These are phyloP conservation scores for Monosporascus sp. DNA, from an alignment of 2,329 filamentous ascomycete genomes.

Conservation along the genomic window DNA sequence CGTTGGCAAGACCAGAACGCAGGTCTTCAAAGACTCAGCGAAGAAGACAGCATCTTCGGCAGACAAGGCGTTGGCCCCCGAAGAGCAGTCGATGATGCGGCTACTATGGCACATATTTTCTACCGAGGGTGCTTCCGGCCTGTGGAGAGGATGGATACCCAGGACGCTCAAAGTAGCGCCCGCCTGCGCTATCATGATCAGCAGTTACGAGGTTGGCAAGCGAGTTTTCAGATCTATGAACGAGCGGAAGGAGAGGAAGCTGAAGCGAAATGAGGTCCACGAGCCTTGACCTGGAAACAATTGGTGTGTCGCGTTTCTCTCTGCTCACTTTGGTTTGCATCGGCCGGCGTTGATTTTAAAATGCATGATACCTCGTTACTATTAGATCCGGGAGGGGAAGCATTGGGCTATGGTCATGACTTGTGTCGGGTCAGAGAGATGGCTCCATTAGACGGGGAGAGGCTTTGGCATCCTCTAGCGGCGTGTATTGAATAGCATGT, in stretches of 20 bases:
- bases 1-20: conserved; percentile 92
- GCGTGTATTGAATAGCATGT: too few relatives aligned
- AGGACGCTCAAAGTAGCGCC: conserved; percentile 91
- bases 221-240: conserved; percentile 76
- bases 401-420: neutral
- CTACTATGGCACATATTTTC: conserved; percentile 89
- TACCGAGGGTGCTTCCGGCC: conserved; percentile 71
- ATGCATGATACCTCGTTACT: neutral
- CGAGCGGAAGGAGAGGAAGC: conserved; percentile 33
- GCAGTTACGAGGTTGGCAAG: conserved; percentile 94
- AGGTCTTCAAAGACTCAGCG: conserved; percentile 64
- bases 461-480: too few relatives aligned
- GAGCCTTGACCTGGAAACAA: conserved; percentile 9
- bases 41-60: conserved; percentile 22
- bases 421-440: neutral
- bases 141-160: conserved; percentile 90
- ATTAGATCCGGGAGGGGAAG: neutral
- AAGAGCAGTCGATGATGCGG: conserved; percentile 71
- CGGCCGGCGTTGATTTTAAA: neutral
- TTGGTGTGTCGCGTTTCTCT: neutral
- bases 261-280: conserved; percentile 9
- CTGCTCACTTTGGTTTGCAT: conserved; percentile 1
- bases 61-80: conserved; percentile 47
- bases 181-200: conserved; percentile 98
- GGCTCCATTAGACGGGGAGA: too few relatives aligned